Base-by-base conservation (phyloP, 116 monocot species). In the Zostera marina region DNA sequence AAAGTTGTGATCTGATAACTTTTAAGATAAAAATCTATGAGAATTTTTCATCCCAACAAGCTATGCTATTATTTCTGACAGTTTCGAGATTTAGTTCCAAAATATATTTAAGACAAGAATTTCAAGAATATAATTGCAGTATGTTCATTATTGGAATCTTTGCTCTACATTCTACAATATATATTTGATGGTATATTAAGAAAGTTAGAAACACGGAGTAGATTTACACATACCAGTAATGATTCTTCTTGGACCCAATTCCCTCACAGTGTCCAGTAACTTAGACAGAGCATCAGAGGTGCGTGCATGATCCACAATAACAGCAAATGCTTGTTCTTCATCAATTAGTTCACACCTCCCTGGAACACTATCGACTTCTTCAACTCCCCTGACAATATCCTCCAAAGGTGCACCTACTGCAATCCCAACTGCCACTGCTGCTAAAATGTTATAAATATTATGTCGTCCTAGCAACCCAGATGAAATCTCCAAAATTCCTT, bases 311-410 rank as follows among this genome's bases (percentile, higher is more conserved):
- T 94, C 94, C 44, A 94, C 94, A 32, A 94, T 71, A 38, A 94
- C 94, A 5, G 79, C 84, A 82, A 84, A 94, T 12, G 88, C 77
- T 71, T 94, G 94, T 42, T 85, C 94, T 68, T 94, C 94, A 57
- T 88, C 85, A 53, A 96, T 82, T 55, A 96, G 65, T 52, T 96
- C 96, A 58, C 75, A 88, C 65, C 89, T 82, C 32, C 96, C 96
- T 0, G 89, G 88, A 63, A 96, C 85, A 14, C 66, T 82, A 78
- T 96, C 89, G 12, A 96, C 89, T 54, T 85, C 89, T 61, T 96
- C 89, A 59, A 89, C 76, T 57, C 96, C 96, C 64, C 72, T 80
- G 40, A 89, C 96, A 61, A 96, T 85, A 51, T 85, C 80, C 65
- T 96, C 89, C 68, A 96, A 64, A 5, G 84, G 89, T 56, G 72